Conservation (phyloP, 129 eudicot genomes). For the Solidago caesia region DNA sequence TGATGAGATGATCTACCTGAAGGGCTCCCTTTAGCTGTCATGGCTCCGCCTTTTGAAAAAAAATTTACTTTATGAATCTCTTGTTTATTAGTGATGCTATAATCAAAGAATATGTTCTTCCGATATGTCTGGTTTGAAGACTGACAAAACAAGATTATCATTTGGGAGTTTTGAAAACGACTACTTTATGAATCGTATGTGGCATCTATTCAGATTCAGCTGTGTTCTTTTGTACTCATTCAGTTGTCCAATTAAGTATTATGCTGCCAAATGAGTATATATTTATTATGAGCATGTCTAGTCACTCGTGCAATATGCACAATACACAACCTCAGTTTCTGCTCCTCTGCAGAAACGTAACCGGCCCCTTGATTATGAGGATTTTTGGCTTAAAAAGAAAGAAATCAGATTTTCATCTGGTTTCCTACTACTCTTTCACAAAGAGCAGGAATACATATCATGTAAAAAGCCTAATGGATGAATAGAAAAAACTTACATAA, state of each 20-base stretch:
- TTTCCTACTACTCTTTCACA: background rate
- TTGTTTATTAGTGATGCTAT: background rate
- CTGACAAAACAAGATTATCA: background rate
- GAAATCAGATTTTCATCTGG: too few relatives aligned
- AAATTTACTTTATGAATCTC: background rate
- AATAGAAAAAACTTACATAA: background rate
- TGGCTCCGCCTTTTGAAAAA: too few relatives aligned
- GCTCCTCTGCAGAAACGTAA: too few relatives aligned
- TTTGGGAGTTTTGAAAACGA: background rate
- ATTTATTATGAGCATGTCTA: background rate
- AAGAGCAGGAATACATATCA: too few relatives aligned
- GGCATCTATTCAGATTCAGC: background rate
- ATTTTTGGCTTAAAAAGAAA: too few relatives aligned
- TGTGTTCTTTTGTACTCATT: background rate
- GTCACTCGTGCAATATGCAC: too few relatives aligned
- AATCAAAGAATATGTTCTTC: background rate
- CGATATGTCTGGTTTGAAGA: conserved; percentile 12
- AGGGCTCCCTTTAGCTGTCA: too few relatives aligned
- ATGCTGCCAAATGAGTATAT: too few relatives aligned
- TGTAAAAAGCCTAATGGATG: background rate
- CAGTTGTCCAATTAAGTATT: too few relatives aligned
- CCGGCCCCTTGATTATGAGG: too few relatives aligned
- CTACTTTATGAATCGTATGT: background rate
- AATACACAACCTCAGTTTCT: too few relatives aligned
- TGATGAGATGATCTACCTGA: too few relatives aligned